These are phyloP conservation scores for Hagleromyces aurorensis DNA, from an alignment of 805 yeast genomes.

Conservation along the genomic window DNA sequence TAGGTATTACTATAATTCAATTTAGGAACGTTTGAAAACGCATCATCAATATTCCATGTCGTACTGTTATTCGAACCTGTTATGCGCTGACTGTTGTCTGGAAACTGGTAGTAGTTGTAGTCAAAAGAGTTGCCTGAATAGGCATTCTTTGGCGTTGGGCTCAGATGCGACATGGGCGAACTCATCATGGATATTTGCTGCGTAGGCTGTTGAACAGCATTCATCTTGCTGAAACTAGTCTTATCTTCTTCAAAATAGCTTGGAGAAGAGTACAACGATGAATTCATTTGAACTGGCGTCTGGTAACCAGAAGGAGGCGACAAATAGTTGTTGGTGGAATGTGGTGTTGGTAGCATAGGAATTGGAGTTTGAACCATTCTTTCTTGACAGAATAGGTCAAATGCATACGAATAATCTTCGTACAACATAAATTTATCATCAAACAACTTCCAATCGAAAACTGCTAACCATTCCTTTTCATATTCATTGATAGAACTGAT, in stretches of 20 bases:
- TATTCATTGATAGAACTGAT: slow-evolving; percentile 50
- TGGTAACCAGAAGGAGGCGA: slow-evolving; percentile 21
- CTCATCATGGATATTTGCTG: slow-evolving; percentile 5
- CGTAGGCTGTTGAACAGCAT: slow-evolving; percentile 11
- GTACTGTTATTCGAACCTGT: slow-evolving; percentile 3
- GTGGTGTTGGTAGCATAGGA: slow-evolving; percentile 12
- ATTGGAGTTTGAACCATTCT: slow-evolving; percentile 12
- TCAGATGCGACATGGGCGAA: slow-evolving; percentile 10
- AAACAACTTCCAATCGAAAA: slow-evolving; percentile 53
- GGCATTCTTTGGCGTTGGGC: slow-evolving; percentile 9
- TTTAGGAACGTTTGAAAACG: slow-evolving; percentile 5
- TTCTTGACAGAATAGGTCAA: slow-evolving; percentile 18
- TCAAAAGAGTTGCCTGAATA: slow-evolving; percentile 12
- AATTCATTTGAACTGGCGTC: slow-evolving; percentile 14
- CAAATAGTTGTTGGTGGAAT: slow-evolving; percentile 9
- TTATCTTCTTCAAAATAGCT: slow-evolving; percentile 18
- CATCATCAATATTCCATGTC: slow-evolving; percentile 9
- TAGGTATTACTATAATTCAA: slow-evolving; percentile 6
- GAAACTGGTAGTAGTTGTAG: slow-evolving; percentile 17
- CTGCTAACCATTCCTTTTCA: slow-evolving; percentile 64
- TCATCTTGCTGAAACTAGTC: slow-evolving; percentile 8
- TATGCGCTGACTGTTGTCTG: slow-evolving; percentile 4
- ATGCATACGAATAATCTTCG: slow-evolving; percentile 20
- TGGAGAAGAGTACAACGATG: slow-evolving; percentile 19
- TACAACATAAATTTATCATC: slow-evolving; percentile 28